Base-by-base conservation (phyloP, 176 grass and related monocot species). In the Cenchrus purpureus region DNA sequence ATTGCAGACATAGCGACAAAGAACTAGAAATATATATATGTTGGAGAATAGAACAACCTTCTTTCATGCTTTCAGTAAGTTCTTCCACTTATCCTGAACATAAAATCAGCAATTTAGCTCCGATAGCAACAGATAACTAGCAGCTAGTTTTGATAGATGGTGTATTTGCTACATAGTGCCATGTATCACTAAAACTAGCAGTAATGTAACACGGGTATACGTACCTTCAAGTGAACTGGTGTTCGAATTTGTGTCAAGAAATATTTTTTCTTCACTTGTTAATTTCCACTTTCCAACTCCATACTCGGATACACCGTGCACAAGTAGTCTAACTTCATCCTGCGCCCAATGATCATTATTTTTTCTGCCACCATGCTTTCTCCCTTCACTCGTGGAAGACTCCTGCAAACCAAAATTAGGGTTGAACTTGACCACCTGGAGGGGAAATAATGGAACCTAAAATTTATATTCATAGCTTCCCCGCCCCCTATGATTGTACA, bases 81-180 rank as follows among this genome's bases (percentile, higher is more conserved):
- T 74, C 71, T 52, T 74, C 71, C 71, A 74, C 71, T 74, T 74
- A 54, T 54, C 71, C 71, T 74, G 28, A 74, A 22, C 7, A 74
- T 31, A 34, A 54, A 32, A 53, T 17, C 6, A 28, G 25, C 71
- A 53, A 10, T 1, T 3, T 3, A 72, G 5, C 2, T 28, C 49
- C 6, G 44, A 50, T 28, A 46, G 28, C 4, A 49, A 49, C 8
- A 49, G 2, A 0, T 6, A 72, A 12, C 3, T n/a, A n/a, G n/a
- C 48, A 71, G 15, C 10, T 25, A 49, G 6, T 51, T 16, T 29
- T 19, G 25, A 34, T 34, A 34, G 34, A 53, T 74, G 12, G 2
- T 31, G 44, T 17, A 54, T 74, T 32, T 74, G 7, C 25, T 54
- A 31, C 49, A 74, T 74, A 52, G 71, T 74, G 71, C 71, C 54